Percentiles rank a stretch among this genome's conserved stretches.
Conservation (phyloP, 495 filamentous ascomycete species). For the Poronia punctata region DNA sequence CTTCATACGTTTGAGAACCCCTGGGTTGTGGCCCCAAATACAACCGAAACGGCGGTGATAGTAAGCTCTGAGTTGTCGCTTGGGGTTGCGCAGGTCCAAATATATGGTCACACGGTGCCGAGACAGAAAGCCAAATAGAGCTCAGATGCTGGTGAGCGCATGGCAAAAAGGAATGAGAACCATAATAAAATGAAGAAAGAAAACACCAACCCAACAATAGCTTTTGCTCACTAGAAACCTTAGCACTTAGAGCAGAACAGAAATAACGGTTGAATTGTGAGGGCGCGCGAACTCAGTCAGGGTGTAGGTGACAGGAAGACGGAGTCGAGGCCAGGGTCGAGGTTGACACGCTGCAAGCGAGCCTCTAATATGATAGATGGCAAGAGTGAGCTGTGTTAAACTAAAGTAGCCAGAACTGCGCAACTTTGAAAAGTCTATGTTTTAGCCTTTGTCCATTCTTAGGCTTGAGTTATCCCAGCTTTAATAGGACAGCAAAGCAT, state of each 20-base stretch:
- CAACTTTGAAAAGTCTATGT: no score
- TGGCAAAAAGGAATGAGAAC: constrained; percentile 6
- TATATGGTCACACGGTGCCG: not conserved
- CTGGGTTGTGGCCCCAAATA: constrained; percentile 1
- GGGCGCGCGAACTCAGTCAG: no score
- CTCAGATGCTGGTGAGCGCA: constrained; percentile 2
- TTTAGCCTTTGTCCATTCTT: constrained; percentile 6
- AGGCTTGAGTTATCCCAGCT: constrained; percentile 13
- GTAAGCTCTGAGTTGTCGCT: not conserved
- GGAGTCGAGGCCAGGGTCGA: no score
- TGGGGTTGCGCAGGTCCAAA: not conserved
- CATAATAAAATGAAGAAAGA: no score
- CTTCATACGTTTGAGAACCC: constrained; percentile 1
- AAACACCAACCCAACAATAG: no score
- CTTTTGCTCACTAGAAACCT: not conserved
- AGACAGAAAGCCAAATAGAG: constrained; percentile 2
- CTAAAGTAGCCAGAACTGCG: not conserved
- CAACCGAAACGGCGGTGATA: constrained; percentile 7
- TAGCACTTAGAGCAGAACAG: no score
- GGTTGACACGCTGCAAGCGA: no score
- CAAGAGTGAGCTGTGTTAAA: no score
- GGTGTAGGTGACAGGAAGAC: no score
- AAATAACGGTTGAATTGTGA: no score
- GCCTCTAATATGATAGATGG: no score
- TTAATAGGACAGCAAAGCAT: constrained; percentile 10